Evolutionary conservation across 108 stramenopile species (phyloP), one percentile per base, ranked within the genome.

Genomic region (Cyclostephanos invisitatus): DNA sequence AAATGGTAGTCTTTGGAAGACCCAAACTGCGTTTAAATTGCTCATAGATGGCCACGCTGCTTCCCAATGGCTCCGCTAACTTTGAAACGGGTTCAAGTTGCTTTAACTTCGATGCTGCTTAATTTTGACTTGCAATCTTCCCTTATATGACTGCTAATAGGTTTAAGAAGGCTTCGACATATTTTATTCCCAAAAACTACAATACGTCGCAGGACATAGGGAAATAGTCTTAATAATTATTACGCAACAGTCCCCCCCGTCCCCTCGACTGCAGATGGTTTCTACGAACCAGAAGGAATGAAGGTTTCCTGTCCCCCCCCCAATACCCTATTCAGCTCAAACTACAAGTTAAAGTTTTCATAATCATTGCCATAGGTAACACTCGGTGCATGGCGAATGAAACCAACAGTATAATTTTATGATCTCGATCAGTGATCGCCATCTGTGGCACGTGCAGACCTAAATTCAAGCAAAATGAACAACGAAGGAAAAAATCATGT

Each of bases 391-490:
- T 51, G 47, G 29, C 14, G 25, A 51, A 25, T 53, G 20, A 50
- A 21, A 11, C 25, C 22, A 20, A 37, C 5, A 8, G 70, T 62
- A 54, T 8, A 29, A 17, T 28, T 74, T 67, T 69, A 79, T 79
- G 78, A 57, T 53, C 77, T 50, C 77, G 70, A 65, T 81, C 80
- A n/a, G 80, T 70, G 48, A 2, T 32, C 32, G 2, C 77, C 80
- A 59, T 81, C 80, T 12, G 80, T 70, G 48, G 80, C 80, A 25
- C 81, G 78, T 24, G 75, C 83, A 47, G 74, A 62, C 60, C 74
- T 75, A 37, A 58, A n/a, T 28, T 15, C 21, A 58, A 18, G 14
- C 17, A 24, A 2, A 57, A 58, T 9, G 46, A 59, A 20, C 18
- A 70, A 35, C 29, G 4, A 7, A 44, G 7, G 44, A n/a, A 47